Evolutionary conservation across 768 basidiomycete species (phyloP).

Genomic region (Stropharia rugosoannulata): DNA sequence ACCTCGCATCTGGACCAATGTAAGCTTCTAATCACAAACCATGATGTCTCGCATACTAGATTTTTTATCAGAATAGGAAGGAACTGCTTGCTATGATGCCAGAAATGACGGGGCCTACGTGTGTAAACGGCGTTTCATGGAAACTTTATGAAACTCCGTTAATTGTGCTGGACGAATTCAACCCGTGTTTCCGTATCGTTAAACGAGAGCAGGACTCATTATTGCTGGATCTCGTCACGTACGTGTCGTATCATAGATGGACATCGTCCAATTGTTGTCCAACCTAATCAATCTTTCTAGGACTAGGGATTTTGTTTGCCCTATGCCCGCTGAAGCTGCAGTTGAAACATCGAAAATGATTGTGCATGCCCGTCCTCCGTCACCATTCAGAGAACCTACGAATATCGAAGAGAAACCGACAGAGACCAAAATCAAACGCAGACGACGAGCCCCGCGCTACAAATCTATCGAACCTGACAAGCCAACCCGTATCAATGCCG

Average conservation of each 20-base stretch:
- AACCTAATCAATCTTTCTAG: constrained; percentile 4
- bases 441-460: constrained; percentile 2
- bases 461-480: background rate
- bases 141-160: constrained; percentile 25
- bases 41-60: background rate
- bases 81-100: constrained; percentile 29
- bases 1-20: constrained; percentile 30
- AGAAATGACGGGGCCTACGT: constrained; percentile 24
- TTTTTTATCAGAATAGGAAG: constrained; percentile 21
- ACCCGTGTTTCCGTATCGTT: constrained; percentile 17
- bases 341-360: background rate
- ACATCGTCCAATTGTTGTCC: background rate
- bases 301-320: constrained; percentile 14
- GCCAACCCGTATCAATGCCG: background rate
- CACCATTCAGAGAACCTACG: background rate
- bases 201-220: constrained; percentile 13
- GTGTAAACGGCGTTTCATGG: constrained; percentile 27
- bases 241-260: background rate
- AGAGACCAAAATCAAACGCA: background rate
- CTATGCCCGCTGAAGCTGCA: background rate
- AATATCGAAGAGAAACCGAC: background rate
- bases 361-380: background rate
- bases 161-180: constrained; percentile 24
- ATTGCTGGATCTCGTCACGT: constrained; percentile 22
- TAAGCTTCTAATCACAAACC: constrained; percentile 3